These are phyloP conservation scores for Chlamydomonas sp. DNA, from an alignment of 139 green algal genomes.

Conservation along the genomic window DNA sequence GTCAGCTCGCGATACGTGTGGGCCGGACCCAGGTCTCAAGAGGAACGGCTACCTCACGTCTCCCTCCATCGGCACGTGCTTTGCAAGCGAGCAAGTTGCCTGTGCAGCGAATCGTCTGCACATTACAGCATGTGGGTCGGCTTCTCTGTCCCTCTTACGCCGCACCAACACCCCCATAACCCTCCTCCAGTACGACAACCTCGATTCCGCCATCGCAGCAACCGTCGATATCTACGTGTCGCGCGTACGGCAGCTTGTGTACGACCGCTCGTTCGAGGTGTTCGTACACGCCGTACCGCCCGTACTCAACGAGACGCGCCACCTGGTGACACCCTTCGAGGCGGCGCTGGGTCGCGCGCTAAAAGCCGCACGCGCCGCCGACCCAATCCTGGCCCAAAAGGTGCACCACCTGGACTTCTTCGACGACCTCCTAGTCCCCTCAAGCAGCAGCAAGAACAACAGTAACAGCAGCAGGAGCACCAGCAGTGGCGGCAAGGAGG, in stretches of 20 bases:
- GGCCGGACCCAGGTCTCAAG: too few species aligned
- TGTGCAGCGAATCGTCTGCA: too few species aligned
- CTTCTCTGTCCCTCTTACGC: neutral
- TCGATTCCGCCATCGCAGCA: constrained; percentile 67
- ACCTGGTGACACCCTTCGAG: constrained; percentile 65
- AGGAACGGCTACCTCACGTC: too few species aligned
- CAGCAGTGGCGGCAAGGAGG: neutral
- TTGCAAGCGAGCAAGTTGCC: too few species aligned
- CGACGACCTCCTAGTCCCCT: constrained; percentile 53
- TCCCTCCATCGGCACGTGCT: too few species aligned
- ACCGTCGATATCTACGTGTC: constrained; percentile 72
- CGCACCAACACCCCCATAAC: neutral
- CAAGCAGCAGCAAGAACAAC: neutral
- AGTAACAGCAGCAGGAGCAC: neutral
- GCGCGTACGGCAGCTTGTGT: neutral
- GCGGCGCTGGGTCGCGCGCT: constrained; percentile 42
- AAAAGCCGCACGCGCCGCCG: constrained; percentile 12
- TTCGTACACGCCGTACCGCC: constrained; percentile 79
- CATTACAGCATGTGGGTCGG: too few species aligned
- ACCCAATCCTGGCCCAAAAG: neutral
- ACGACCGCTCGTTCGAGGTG: constrained; percentile 40
- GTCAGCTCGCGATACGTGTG: too few species aligned
- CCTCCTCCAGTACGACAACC: constrained; percentile 65
- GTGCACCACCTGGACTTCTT: constrained; percentile 80
- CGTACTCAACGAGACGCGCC: constrained; percentile 70